These are phyloP conservation scores for Mycena leptocephala DNA, from an alignment of 768 basidiomycete genomes.

Conservation along the genomic window DNA sequence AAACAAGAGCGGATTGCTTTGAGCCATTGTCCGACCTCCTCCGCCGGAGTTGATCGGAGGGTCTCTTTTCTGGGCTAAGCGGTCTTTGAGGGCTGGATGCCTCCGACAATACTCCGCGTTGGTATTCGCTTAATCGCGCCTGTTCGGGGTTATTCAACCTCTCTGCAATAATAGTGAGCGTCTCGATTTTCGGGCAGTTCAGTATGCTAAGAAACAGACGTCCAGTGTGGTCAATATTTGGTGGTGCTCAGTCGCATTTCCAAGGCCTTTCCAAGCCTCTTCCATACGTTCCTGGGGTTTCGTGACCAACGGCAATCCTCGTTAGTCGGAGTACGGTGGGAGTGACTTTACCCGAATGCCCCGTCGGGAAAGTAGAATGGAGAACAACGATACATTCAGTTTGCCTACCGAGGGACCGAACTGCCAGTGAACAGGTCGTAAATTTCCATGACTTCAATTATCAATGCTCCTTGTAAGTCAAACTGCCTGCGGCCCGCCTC, in stretches of 20 bases:
- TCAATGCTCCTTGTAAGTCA: constrained; percentile 4
- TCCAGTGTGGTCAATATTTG: constrained; percentile 1
- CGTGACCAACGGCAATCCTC: constrained; percentile 1
- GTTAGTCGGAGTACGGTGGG: background rate
- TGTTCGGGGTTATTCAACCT: background rate
- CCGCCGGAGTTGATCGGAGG: background rate
- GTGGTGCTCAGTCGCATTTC: background rate
- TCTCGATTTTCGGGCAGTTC: background rate
- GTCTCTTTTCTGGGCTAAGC: constrained; percentile 1
- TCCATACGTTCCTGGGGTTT: background rate
- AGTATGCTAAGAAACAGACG: background rate
- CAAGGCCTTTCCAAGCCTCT: background rate
- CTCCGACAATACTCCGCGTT: background rate
- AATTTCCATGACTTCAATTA: background rate
- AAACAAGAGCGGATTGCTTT: constrained; percentile 5
- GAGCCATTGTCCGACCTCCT: background rate
- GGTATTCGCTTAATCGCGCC: background rate
- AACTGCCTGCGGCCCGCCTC: constrained; percentile 1
- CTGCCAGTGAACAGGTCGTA: background rate
- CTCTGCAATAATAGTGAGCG: background rate
- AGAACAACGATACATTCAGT: background rate
- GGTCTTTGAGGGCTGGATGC: background rate
- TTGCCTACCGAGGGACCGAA: background rate
- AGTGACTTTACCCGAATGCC: constrained; percentile 2
- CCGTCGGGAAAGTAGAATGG: background rate